A percentile compares a stretch with the other conserved stretches of the same genome.
Conservation (phyloP, 805 yeast genomes). For the Clavispora carvajalis region DNA sequence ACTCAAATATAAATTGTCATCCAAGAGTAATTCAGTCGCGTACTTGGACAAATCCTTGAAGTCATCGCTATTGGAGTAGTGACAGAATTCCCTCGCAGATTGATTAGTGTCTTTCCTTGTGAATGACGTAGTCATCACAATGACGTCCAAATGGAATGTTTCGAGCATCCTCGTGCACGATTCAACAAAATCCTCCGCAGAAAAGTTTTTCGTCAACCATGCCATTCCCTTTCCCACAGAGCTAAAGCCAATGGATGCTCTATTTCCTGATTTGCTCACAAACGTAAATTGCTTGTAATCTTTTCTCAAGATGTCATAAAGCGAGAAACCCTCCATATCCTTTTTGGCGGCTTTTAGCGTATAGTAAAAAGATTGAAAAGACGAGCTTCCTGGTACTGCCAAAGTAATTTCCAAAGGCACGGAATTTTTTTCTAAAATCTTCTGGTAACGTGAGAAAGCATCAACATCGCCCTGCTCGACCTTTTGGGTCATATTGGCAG, state of each 20-base stretch:
- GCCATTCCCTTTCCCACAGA: conserved; percentile 61
- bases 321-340: conserved; percentile 58
- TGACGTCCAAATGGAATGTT: conserved; percentile 22
- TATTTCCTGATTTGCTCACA: conserved; percentile 20
- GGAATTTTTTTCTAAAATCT: conserved; percentile 8
- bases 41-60: conserved; percentile 18
- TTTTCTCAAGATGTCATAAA: conserved; percentile 63
- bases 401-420: background rate
- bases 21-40: conserved; percentile 21
- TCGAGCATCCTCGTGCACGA: conserved; percentile 19
- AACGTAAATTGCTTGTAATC: conserved; percentile 75
- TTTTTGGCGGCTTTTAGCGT: conserved; percentile 47
- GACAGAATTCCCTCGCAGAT: conserved; percentile 33
- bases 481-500: conserved; percentile 59
- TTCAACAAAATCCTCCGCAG: conserved; percentile 17
- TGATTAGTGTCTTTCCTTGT: conserved; percentile 26
- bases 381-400: conserved; percentile 9
- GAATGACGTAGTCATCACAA: conserved; percentile 36
- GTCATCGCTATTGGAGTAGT: conserved; percentile 13
- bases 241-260: conserved; percentile 60
- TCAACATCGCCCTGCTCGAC: conserved; percentile 55
- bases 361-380: conserved; percentile 15
- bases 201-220: conserved; percentile 40
- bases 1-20: conserved; percentile 20
- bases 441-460: conserved; percentile 37